Conservation (phyloP, 805 yeast species). For the Wickerhamiella galacta region DNA sequence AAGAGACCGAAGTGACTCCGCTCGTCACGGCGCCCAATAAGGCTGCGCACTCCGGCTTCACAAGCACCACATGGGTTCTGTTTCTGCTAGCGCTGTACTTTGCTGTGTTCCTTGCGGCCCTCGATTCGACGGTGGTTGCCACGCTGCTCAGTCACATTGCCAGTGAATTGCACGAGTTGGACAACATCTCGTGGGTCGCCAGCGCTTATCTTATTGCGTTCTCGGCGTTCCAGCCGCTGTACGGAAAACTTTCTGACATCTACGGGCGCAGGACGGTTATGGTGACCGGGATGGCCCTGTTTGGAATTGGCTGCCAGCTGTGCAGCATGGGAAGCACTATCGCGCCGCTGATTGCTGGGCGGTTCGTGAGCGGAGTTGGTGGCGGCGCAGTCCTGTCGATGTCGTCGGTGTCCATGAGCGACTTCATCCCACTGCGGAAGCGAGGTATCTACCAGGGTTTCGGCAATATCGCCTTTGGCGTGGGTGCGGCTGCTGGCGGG, state of each 20-base stretch:
- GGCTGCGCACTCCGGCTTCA: too few species aligned
- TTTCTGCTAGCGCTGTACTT: conserved; percentile 16
- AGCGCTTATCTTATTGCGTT: conserved; percentile 52
- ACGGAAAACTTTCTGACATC: conserved; percentile 55
- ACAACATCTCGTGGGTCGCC: conserved; percentile 50
- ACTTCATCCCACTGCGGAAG: conserved; percentile 56
- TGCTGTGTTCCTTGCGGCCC: conserved; percentile 31
- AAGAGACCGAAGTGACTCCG: too few species aligned
- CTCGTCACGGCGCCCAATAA: too few species aligned
- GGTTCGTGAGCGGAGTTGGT: conserved; percentile 74
- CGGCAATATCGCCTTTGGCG: conserved; percentile 57
- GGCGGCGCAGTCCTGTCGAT: conserved; percentile 78
- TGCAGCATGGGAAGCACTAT: conserved; percentile 39
- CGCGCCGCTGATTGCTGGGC: conserved; percentile 46
- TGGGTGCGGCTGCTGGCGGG: conserved; percentile 66
- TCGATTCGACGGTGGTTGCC: conserved; percentile 46
- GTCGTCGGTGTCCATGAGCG: conserved; percentile 60
- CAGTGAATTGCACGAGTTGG: conserved; percentile 37
- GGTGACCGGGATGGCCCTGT: conserved; percentile 26
- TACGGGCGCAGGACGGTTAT: conserved; percentile 26
- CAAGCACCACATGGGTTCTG: not conserved
- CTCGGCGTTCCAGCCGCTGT: conserved; percentile 59
- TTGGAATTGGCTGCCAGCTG: conserved; percentile 31
- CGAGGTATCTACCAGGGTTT: conserved; percentile 75
- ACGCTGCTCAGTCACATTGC: conserved; percentile 44